Percentiles rank a stretch among this genome's conserved stretches.
Evolutionary conservation across 371 early-diverging fungal species (phyloP).

Genomic region (Mucor velutinosus): DNA sequence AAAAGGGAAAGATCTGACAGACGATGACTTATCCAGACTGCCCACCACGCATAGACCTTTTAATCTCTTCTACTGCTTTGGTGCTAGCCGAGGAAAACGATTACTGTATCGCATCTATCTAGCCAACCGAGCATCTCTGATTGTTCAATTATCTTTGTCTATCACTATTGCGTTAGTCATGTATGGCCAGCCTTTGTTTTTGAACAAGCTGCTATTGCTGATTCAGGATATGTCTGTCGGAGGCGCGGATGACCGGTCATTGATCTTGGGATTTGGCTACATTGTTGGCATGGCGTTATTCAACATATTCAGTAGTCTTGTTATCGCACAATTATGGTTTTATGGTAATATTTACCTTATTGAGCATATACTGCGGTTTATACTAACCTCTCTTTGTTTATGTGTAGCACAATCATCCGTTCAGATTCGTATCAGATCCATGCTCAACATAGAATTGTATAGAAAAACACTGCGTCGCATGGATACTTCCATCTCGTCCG

Average conservation of each 20-base stretch:
- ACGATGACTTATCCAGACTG: conserved; percentile 36
- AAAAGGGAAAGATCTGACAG: conserved; percentile 20
- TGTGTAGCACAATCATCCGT: conserved; percentile 34
- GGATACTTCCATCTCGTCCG: conserved; percentile 26
- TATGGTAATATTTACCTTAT: conserved; percentile 26
- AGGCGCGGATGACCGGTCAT: conserved; percentile 4
- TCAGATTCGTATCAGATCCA: conserved; percentile 48
- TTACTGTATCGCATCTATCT: conserved; percentile 26
- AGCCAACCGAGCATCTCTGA: conserved; percentile 28
- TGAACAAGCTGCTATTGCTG: conserved; percentile 33
- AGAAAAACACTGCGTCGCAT: conserved; percentile 52
- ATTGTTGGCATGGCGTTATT: conserved; percentile 38
- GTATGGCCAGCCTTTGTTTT: conserved; percentile 39
- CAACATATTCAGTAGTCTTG: conserved; percentile 31
- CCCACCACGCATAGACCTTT: conserved; percentile 29
- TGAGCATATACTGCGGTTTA: not conserved
- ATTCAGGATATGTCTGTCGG: conserved; percentile 29
- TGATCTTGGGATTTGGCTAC: conserved; percentile 42
- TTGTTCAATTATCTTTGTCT: conserved; percentile 24
- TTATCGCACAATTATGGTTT: conserved; percentile 51
- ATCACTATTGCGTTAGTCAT: conserved; percentile 27
- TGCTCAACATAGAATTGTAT: conserved; percentile 59
- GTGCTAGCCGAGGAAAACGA: conserved; percentile 13
- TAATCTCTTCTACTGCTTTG: conserved; percentile 34
- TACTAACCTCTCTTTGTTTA: not conserved